Evolutionary conservation across 2,329 filamentous ascomycete species (phyloP).

Genomic region (Lasiodiplodia sp.): DNA sequence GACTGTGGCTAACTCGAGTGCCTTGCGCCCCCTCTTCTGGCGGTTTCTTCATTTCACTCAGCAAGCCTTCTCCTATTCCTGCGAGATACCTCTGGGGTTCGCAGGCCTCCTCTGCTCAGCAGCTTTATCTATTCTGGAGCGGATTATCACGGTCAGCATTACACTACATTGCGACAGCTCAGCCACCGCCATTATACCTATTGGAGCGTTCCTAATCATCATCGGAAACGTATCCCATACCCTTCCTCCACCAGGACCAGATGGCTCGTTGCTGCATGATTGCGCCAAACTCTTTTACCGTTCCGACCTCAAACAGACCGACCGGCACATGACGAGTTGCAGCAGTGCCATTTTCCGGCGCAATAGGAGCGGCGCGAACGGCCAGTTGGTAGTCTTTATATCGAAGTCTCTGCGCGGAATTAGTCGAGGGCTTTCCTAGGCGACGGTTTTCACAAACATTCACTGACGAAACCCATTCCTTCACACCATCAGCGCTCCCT

Average conservation of each 20-base stretch:
- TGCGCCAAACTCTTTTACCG: conserved; percentile 69
- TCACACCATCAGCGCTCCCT: conserved; percentile 63
- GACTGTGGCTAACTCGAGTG: neutral
- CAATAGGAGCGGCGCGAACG: conserved; percentile 56
- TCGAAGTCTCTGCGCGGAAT: conserved; percentile 55
- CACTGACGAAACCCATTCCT: conserved; percentile 70
- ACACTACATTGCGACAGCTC: neutral
- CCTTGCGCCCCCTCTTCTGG: neutral
- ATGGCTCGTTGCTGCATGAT: conserved; percentile 68
- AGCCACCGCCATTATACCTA: neutral
- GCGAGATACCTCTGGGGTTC: neutral
- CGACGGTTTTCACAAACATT: conserved; percentile 50
- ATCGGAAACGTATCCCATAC: conserved; percentile 63
- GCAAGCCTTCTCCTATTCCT: neutral
- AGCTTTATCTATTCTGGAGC: neutral
- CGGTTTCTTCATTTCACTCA: neutral
- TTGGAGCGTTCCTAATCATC: neutral
- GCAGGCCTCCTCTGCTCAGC: neutral
- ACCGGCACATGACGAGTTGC: conserved; percentile 35
- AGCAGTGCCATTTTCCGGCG: conserved; percentile 32
- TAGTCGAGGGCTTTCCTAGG: neutral
- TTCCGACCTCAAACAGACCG: conserved; percentile 64
- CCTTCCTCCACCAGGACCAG: conserved; percentile 70
- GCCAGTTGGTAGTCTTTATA: conserved; percentile 78
- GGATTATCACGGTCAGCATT: neutral